Evolutionary conservation across 2,329 filamentous ascomycete species (phyloP), one percentile per base, ranked within the genome.

Genomic region (Fusarium tupiense): DNA sequence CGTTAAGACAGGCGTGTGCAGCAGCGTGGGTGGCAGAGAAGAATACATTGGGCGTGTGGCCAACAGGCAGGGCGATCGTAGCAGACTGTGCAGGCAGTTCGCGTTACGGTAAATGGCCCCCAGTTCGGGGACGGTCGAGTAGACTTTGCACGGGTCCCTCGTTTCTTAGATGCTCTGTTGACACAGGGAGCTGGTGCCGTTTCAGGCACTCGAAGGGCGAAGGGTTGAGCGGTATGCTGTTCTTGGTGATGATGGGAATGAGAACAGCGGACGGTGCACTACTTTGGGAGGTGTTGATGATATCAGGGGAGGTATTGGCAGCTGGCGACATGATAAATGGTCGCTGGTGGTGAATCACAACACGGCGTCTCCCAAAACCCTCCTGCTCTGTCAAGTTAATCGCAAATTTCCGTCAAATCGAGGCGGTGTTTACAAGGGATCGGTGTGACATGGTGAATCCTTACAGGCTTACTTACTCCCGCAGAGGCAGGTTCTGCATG

Each of bases 61-160:
- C 95, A 81, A 97, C 93, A 4, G 95, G 95, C 16, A 98, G 86
- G 59, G 94, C 88, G 69, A 98, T 97, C 78, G 93, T 94, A 67
- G 87, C 85, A 16, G 84, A 83, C 62, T 84, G 83, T 29, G 79
- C 76, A 11, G 81, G 81, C 44, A 80, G 80, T 69, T 78, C 81
- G 60, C 72, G 77, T 29, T 64, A 56, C 41, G 78, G 78, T 20
- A 79, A 80, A 16, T 76, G 69, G n/a, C 26, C 74, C 74, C 68
- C 69, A 69, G 46, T 77, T 67, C 31, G 67, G 73, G 29, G 69
- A 54, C 16, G 74, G 63, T 20, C 66, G 69, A 26, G 61, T 60
- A 17, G 79, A 71, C 60, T 73, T 76, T 46, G 61, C 67, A 41
- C 77, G 77, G 47, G 58, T 63, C 16, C 72, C 67, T 22, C 68